Evolutionary conservation across 306 rosid species (phyloP).

Genomic region (Pterocarpus santalinus): DNA sequence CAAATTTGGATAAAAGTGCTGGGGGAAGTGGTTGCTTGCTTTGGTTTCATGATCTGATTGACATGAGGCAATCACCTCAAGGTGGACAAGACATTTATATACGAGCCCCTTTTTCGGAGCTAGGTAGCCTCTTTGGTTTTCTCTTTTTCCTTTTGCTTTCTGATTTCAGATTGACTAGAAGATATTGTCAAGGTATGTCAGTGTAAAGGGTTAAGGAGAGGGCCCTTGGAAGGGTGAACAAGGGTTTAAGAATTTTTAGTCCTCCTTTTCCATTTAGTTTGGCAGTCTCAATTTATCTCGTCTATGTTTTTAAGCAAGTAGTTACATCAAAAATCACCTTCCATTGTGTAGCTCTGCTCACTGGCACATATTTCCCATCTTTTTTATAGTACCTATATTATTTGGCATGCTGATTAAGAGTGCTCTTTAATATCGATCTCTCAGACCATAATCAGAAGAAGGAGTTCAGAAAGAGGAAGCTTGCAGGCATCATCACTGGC

Average conservation of each 20-base stretch:
- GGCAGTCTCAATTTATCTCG: too few species aligned
- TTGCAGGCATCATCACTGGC: conserved; percentile 21
- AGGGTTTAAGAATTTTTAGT: background rate
- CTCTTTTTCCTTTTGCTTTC: background rate
- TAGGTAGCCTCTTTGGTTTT: conserved; percentile 26
- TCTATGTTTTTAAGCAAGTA: background rate
- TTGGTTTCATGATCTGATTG: conserved; percentile 38
- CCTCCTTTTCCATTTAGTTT: too few species aligned
- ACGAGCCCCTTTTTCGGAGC: background rate
- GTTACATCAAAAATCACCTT: background rate
- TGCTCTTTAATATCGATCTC: background rate
- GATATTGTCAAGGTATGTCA: background rate
- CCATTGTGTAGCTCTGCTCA: background rate
- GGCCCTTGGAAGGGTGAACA: too few species aligned
- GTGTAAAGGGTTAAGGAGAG: background rate
- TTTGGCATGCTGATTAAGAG: background rate
- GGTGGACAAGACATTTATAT: conserved; percentile 42
- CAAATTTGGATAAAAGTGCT: conserved; percentile 8
- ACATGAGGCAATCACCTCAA: conserved; percentile 18
- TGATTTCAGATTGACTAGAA: background rate
- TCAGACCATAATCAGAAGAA: background rate
- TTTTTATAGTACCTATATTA: background rate
- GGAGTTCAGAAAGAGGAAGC: conserved; percentile 18
- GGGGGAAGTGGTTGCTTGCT: conserved; percentile 48
- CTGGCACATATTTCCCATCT: too few species aligned